Evolutionary conservation across 768 basidiomycete genomes (phyloP), one percentile per base, ranked within the genome.

Genomic region (Suillus subluteus): DNA sequence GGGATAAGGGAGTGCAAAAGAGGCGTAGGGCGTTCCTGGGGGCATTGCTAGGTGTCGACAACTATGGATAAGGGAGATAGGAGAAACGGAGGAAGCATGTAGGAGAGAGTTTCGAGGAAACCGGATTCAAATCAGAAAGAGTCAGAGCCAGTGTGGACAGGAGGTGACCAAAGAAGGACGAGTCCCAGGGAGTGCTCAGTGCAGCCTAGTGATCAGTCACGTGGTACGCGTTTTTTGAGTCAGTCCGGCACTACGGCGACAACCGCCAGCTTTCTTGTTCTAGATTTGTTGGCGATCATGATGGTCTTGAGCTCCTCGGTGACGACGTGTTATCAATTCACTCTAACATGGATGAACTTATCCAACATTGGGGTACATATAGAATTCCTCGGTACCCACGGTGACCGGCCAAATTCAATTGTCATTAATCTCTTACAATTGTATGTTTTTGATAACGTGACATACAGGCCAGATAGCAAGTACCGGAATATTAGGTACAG

Each of bases 1-100:
- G 69, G 78, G 84, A 73, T 96, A 98, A 6, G 94, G 92, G 7
- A 82, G 84, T 6, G 91, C 81, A 73, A 93, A 90, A 1, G 92
- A 89, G 74, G 90, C 82, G 77, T 88, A 91, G 2, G 92, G 92
- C 0, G 94, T 87, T 70, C 91, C 91, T 43, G 82, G 80, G 37
- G 93, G 93, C 92, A 94, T 94, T 18, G 26, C 35, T 43, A 15
- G n/a, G 52, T 56, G 35, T 41, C 8, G 26, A 12, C 26, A 16
- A 62, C 41, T 37, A 21, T 43, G 7, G 21, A 32, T 11, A 16
- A 44, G 23, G 13, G 9, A 37, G 37, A 58, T 2, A 40, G 38
- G 18, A 59, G 26, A 21, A 26, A 23, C 3, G 6, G 11, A 32
- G 26, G 30, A 61, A 61, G 40, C 40, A 61, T 61, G 8, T 59